Evolutionary conservation across 306 rosid genomes (phyloP).

Genomic region (Begonia fuchsioides): DNA sequence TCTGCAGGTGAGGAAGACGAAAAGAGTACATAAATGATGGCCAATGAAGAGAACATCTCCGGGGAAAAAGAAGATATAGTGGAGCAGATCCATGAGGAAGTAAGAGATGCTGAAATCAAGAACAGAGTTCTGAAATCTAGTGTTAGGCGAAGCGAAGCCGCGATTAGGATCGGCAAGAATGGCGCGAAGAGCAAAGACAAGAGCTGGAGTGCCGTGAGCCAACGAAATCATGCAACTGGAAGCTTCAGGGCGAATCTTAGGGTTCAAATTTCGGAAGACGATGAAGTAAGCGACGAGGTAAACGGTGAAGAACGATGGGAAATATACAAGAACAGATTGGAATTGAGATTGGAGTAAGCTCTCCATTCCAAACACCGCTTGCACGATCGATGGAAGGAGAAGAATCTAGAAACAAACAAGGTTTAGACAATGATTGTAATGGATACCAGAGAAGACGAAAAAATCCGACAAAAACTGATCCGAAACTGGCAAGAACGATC

Average conservation of each 20-base stretch:
- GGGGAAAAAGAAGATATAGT: conserved; percentile 59
- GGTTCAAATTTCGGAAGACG: conserved; percentile 44
- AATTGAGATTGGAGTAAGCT: conserved; percentile 9
- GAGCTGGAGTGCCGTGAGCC: conserved; percentile 84
- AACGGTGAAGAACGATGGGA: too few species aligned
- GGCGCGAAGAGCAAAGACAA: too few species aligned
- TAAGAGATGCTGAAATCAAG: conserved; percentile 85
- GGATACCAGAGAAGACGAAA: too few species aligned
- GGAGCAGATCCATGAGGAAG: conserved; percentile 65
- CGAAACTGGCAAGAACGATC: too few species aligned
- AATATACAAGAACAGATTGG: conserved; percentile 19
- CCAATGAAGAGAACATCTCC: conserved; percentile 66
- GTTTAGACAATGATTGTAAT: too few species aligned
- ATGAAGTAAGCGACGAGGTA: conserved; percentile 49
- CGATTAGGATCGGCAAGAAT: conserved; percentile 21
- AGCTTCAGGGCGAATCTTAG: conserved; percentile 79
- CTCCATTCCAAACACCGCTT: conserved; percentile 7
- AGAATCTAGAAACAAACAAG: too few species aligned
- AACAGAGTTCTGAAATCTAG: conserved; percentile 35
- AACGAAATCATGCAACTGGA: conserved; percentile 64
- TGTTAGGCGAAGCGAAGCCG: conserved; percentile 50
- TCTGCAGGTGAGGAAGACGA: conserved; percentile 79
- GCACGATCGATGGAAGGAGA: too few species aligned
- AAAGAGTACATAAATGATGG: conserved; percentile 78
- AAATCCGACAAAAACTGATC: too few species aligned